Percentiles rank a stretch among this genome's conserved stretches.
phyloP scores from a whole-genome alignment of 1,284 basidiomycete genomes.

The Ustilago trichophora region DNA sequence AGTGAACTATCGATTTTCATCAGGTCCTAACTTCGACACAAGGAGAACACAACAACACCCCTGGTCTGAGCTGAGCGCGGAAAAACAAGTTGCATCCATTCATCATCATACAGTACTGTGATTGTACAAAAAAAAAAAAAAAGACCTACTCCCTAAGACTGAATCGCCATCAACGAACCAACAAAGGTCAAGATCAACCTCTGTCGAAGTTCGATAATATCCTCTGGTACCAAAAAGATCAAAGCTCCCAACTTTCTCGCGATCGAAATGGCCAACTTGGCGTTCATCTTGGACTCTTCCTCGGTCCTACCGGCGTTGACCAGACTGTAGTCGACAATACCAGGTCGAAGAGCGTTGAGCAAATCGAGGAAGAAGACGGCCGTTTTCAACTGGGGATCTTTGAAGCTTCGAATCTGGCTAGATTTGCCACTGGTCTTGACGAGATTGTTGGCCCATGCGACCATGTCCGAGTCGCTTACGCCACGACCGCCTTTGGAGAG shows the following conservation, averaged over 20 bases:
- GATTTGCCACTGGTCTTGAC: conserved; percentile 79
- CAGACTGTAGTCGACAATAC: conserved; percentile 90
- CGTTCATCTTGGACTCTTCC: conserved; percentile 91
- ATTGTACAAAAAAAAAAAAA: no score
- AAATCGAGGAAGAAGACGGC: conserved; percentile 94
- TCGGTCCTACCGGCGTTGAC: conserved; percentile 78
- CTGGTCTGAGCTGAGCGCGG: no score
- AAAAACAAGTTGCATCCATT: no score
- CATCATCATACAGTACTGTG: no score
- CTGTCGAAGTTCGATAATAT: conserved; percentile 67
- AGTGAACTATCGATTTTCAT: no score
- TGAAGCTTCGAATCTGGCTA: conserved; percentile 84
- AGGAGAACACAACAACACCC: no score
- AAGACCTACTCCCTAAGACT: conserved; percentile 17
- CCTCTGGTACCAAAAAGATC: conserved; percentile 97
- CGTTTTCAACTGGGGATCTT: conserved; percentile 88
- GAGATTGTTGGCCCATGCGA: conserved; percentile 92
- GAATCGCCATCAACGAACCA: conserved; percentile 68
- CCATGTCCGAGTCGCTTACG: conserved; percentile 90
- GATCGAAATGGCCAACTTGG: conserved; percentile 88
- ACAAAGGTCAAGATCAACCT: conserved; percentile 72
- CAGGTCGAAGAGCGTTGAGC: conserved; percentile 87
- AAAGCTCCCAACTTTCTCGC: conserved; percentile 95
- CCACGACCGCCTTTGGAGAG: conserved; percentile 79
- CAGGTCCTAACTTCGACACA: no score